Percentiles rank a stretch among this genome's conserved stretches.
Evolutionary conservation across 1,139 yeast genomes (phyloP).

Genomic region (Yamadazyma diddensiae): DNA sequence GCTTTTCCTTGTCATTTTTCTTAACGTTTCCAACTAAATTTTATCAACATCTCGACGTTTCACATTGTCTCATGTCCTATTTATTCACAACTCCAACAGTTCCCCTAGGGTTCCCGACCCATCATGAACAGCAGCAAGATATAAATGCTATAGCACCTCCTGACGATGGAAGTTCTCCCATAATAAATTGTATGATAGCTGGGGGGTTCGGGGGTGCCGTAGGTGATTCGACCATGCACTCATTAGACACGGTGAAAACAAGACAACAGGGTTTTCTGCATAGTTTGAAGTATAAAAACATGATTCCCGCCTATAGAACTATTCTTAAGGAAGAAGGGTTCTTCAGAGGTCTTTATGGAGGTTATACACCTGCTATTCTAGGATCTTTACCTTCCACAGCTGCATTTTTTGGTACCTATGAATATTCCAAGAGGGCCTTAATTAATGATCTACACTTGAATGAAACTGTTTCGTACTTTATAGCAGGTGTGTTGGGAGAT

Average conservation of each 20-base stretch:
- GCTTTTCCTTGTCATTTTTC: no score
- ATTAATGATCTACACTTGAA: constrained; percentile 64
- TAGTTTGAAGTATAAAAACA: constrained; percentile 60
- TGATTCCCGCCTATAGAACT: constrained; percentile 69
- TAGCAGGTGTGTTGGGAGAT: constrained; percentile 90
- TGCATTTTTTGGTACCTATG: constrained; percentile 88
- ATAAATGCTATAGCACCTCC: background rate
- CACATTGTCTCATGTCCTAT: constrained; percentile 21
- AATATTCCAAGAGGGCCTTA: constrained; percentile 67
- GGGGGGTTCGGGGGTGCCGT: constrained; percentile 95
- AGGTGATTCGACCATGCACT: constrained; percentile 93
- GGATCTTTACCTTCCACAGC: constrained; percentile 95
- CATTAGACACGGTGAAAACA: constrained; percentile 93
- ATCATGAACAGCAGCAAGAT: constrained; percentile 14
- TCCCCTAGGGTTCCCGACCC: constrained; percentile 37
- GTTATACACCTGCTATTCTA: constrained; percentile 84
- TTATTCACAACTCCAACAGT: constrained; percentile 41
- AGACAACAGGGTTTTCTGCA: constrained; percentile 90
- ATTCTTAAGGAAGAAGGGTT: constrained; percentile 82
- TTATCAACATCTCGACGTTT: no score
- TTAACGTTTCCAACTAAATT: no score
- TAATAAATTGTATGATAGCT: constrained; percentile 70
- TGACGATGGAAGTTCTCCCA: constrained; percentile 29
- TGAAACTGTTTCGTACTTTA: constrained; percentile 75
- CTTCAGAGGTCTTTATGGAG: constrained; percentile 82